phyloP scores from a whole-genome alignment of 2,329 filamentous ascomycete species.

The Xylaria polymorpha region DNA sequence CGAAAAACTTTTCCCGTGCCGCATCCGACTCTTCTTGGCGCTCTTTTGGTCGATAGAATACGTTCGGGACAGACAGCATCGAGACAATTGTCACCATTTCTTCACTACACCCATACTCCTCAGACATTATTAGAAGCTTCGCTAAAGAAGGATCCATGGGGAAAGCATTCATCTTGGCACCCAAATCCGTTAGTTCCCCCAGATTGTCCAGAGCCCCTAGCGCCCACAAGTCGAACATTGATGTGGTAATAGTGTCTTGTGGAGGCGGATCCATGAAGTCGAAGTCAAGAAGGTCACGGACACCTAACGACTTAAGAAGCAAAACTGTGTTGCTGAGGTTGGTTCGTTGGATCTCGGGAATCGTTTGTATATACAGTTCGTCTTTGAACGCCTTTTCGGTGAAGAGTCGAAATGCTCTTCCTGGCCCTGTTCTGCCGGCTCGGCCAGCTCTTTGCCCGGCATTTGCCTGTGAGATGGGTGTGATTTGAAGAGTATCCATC shows the following conservation, averaged over 20 bases:
- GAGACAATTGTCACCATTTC: constrained; percentile 99
- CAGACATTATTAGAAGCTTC: constrained; percentile 92
- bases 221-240: constrained; percentile 97
- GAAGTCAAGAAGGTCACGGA: constrained; percentile 94
- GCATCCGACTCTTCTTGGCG: constrained; percentile 96
- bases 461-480: constrained; percentile 96
- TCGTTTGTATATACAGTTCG: constrained; percentile 95
- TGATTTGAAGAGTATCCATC: constrained; percentile 98
- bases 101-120: constrained; percentile 91
- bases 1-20: constrained; percentile 97
- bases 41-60: constrained; percentile 97
- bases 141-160: constrained; percentile 97
- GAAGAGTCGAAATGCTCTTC: constrained; percentile 93
- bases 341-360: constrained; percentile 96
- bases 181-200: constrained; percentile 88
- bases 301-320: constrained; percentile 91
- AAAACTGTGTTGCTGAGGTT: constrained; percentile 96
- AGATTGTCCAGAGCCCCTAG: constrained; percentile 93
- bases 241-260: constrained; percentile 97
- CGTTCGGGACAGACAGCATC: constrained; percentile 95
- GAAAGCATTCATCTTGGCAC: constrained; percentile 94
- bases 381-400: constrained; percentile 96
- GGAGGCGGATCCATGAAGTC: constrained; percentile 99
- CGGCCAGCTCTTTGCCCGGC: constrained; percentile 92
- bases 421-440: constrained; percentile 92